Base-by-base conservation (phyloP, 441 rosid species). In the Bocquillonia castaneifolia region DNA sequence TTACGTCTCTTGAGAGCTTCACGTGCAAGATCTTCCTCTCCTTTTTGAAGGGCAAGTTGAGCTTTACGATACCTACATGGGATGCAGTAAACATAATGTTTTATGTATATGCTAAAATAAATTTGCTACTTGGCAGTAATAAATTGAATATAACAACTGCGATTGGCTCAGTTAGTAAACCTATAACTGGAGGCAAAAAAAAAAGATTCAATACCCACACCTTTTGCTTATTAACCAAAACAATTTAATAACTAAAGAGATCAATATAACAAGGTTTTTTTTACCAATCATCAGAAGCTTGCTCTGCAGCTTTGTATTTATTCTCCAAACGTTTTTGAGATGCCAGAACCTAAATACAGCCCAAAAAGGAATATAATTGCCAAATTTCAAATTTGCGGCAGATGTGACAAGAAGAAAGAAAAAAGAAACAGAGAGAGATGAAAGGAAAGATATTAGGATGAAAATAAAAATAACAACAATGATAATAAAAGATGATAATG, bases 1-100 rank as follows among this genome's bases (percentile, higher is more conserved):
- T 94, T 94, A 40, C 99, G 80, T 72, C 99, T 85, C 79, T 94
- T 94, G 60, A 94, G 96, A 63, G 97, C 97, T 80, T 91, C 99
- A 66, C 97, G 97, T 66, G 99, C 99, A 73, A 94, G 99, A 86
- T 91, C 94, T 81, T 94, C 99, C 58, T 94, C 92, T 59, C 99
- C 99, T 81, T 86, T 94, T 36, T 87, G 85, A 72, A 94, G 97
- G 81, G 99, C 97, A 70, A 94, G 85, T 70, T 94, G 97, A 68
- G 98, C 99, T 76, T 85, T 90, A n/a, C 91, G 91, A 71, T 94
- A 94, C 99, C 99, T 94, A 66, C 28, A 73, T 50, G 20, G 22
- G 54, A 56, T 70, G 20, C 13, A 50, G 22, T 23, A 34, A 10
- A 72, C 60, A 52, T 26, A 14, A 10, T 45, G 28, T 34, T 52